phyloP scores from a whole-genome alignment of 176 grass and related monocot genomes.

The Oryza meyeriana region DNA sequence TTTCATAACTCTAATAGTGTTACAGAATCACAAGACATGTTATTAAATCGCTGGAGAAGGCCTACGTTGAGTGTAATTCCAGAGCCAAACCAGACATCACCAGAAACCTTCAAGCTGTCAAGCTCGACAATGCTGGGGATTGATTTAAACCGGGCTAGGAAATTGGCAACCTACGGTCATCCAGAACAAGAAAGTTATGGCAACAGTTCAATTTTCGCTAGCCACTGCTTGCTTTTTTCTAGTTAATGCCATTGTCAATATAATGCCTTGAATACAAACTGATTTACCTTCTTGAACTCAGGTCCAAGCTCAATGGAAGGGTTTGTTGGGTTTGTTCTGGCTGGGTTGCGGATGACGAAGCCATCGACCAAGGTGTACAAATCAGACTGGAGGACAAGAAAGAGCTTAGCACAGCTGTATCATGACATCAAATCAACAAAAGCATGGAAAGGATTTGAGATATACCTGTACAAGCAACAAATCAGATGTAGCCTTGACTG shows the following conservation, averaged over 20 bases:
- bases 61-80: constrained; percentile 83
- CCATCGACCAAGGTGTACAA: constrained; percentile 96
- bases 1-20: neutral
- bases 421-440: constrained; percentile 4
- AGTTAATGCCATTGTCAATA: neutral
- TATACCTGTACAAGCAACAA: constrained; percentile 97
- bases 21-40: neutral
- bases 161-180: constrained; percentile 66
- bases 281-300: constrained; percentile 89
- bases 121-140: constrained; percentile 99
- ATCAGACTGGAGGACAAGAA: constrained; percentile 71
- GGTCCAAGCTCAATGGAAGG: constrained; percentile 90
- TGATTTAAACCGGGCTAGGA: constrained; percentile 84
- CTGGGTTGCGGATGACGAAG: constrained; percentile 84
- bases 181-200: neutral
- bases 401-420: constrained; percentile 16
- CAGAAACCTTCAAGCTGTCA: constrained; percentile 93
- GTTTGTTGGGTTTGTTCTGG: constrained; percentile 74
- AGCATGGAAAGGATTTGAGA: constrained; percentile 2
- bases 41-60: neutral
- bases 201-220: neutral
- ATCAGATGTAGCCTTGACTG: constrained; percentile 96
- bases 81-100: constrained; percentile 87
- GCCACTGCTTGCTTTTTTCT: neutral
- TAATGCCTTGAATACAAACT: neutral